A percentile compares a stretch with the other conserved stretches of the same genome.
Conservation (phyloP, 75 land plant genomes). For the Gnetum montanum region DNA sequence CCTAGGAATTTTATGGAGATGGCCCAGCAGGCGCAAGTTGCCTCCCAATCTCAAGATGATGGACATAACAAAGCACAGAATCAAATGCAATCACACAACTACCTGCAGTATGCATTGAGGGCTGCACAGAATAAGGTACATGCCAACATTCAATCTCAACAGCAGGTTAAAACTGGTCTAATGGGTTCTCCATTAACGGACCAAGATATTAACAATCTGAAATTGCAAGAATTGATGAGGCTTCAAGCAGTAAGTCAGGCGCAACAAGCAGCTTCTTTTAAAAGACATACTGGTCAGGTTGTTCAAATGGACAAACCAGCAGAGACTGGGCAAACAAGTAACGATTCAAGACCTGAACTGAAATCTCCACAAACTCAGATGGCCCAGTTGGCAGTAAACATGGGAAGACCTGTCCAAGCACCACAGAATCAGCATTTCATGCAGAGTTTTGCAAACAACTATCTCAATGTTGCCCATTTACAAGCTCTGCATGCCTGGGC, state of each 20-base stretch:
- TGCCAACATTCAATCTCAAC: slow-evolving; percentile 36
- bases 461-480: slow-evolving; percentile 36
- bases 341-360: slow-evolving; percentile 27
- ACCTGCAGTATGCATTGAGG: slow-evolving; percentile 61
- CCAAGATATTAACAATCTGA: slow-evolving; percentile 38
- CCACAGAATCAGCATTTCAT: slow-evolving; percentile 34
- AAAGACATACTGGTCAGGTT: slow-evolving; percentile 27
- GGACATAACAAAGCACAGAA: slow-evolving; percentile 29
- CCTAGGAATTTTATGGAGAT: slow-evolving; percentile 28
- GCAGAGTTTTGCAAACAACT: slow-evolving; percentile 30
- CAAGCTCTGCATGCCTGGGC: slow-evolving; percentile 63
- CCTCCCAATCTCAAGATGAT: slow-evolving; percentile 23
- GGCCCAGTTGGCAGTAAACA: slow-evolving; percentile 26
- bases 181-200: slow-evolving; percentile 29
- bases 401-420: slow-evolving; percentile 25
- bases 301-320: slow-evolving; percentile 32
- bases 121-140: slow-evolving; percentile 66
- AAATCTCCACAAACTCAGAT: slow-evolving; percentile 11
- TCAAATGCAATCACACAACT: slow-evolving; percentile 62
- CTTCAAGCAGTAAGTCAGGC: slow-evolving; percentile 41
- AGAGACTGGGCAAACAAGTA: slow-evolving; percentile 27
- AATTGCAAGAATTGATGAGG: slow-evolving; percentile 58
- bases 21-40: slow-evolving; percentile 29
- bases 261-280: slow-evolving; percentile 25
- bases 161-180: slow-evolving; percentile 35